phyloP scores from a whole-genome alignment of 441 rosid species.

The Adansonia madagascariensis region DNA sequence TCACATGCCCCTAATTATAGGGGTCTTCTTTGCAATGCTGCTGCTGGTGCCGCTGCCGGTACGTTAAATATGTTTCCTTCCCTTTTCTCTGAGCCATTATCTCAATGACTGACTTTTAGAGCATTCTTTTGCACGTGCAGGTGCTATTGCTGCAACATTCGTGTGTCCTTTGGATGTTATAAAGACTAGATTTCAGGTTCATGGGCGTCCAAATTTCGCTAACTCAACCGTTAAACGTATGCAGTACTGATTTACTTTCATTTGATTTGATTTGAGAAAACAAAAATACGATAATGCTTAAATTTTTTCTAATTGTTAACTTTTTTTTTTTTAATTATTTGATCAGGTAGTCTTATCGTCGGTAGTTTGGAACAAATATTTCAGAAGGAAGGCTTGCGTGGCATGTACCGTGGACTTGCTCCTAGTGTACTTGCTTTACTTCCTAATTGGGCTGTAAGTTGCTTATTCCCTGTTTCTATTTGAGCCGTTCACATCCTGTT shows the following conservation, averaged over 20 bases:
- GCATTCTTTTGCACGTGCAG: slow-evolving; percentile 34
- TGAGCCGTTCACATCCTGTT: background rate
- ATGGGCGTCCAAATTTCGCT: slow-evolving; percentile 51
- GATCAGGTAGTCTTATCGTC: slow-evolving; percentile 61
- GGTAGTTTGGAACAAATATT: slow-evolving; percentile 56
- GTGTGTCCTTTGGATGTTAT: slow-evolving; percentile 76
- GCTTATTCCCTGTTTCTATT: background rate
- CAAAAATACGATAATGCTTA: background rate
- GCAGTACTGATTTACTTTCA: background rate
- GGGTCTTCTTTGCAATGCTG: slow-evolving; percentile 66
- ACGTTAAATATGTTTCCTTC: slow-evolving; percentile 6
- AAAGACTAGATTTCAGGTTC: slow-evolving; percentile 74
- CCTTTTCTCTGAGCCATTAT: background rate
- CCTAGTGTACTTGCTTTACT: slow-evolving; percentile 68
- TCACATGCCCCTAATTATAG: slow-evolving; percentile 54
- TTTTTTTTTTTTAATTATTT: slow-evolving; percentile 12
- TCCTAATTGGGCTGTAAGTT: slow-evolving; percentile 72
- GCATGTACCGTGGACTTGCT: slow-evolving; percentile 66
- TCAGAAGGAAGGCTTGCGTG: slow-evolving; percentile 61
- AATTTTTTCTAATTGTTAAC: background rate
- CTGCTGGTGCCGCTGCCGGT: slow-evolving; percentile 75
- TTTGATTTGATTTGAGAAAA: background rate
- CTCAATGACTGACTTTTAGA: background rate
- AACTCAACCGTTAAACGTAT: slow-evolving; percentile 49
- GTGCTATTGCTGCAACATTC: slow-evolving; percentile 68